These are phyloP conservation scores for Pyrenophora tritici-repentis DNA, from an alignment of 2,329 filamentous ascomycete species.

Conservation along the genomic window DNA sequence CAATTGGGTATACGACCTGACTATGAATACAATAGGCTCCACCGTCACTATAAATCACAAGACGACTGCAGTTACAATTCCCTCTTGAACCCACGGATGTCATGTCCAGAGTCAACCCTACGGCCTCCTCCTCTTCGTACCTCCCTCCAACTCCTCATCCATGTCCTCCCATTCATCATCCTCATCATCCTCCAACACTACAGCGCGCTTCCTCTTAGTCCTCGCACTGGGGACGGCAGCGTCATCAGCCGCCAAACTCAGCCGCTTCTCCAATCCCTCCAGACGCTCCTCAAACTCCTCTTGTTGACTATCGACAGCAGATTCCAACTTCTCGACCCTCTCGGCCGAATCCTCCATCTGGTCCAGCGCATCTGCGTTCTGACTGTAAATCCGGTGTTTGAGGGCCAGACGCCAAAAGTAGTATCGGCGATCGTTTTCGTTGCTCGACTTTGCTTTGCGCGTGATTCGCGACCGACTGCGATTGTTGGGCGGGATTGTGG, in stretches of 20 bases:
- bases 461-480: constrained; percentile 54
- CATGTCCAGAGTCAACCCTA: constrained; percentile 14
- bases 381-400: constrained; percentile 77
- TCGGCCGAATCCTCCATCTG: constrained; percentile 69
- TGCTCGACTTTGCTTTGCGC: constrained; percentile 54
- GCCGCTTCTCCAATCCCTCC: constrained; percentile 50
- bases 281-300: constrained; percentile 74
- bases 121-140: constrained; percentile 34
- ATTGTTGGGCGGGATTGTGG: constrained; percentile 57
- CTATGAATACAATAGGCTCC: constrained; percentile 2
- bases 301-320: constrained; percentile 70
- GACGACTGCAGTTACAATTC: too few relatives aligned
- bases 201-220: constrained; percentile 39
- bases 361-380: constrained; percentile 72
- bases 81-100: too few relatives aligned
- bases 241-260: constrained; percentile 25
- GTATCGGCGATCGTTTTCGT: constrained; percentile 65
- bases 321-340: constrained; percentile 72
- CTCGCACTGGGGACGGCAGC: constrained; percentile 15
- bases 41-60: too few relatives aligned
- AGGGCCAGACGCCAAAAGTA: constrained; percentile 74
- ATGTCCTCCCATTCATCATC: constrained; percentile 47
- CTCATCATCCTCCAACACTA: constrained; percentile 47
- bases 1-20: constrained; percentile 12
- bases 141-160: constrained; percentile 34